Conservation (phyloP, 768 basidiomycete genomes). For the Clitopilus passeckerianus region DNA sequence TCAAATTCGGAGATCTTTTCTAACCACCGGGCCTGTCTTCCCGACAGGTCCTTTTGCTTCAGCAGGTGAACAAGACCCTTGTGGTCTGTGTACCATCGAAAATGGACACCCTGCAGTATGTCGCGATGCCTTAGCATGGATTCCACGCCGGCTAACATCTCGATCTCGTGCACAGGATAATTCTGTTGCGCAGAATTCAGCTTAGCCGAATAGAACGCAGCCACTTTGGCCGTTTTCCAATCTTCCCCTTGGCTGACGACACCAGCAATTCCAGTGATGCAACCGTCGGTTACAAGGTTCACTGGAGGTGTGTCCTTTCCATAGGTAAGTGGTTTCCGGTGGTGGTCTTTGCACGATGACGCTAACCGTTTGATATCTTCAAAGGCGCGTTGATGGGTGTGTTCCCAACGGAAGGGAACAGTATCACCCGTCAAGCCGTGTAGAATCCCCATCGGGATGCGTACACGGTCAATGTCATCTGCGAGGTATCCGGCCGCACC, state of each 20-base stretch:
- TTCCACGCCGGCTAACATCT: background rate
- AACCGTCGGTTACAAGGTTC: background rate
- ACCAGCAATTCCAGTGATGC: background rate
- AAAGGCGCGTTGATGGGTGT: constrained; percentile 8
- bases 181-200: background rate
- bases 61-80: constrained; percentile 3
- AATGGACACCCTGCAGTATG: constrained; percentile 4
- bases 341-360: background rate
- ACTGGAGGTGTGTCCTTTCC: background rate
- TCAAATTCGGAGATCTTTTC: constrained; percentile 9
- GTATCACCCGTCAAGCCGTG: background rate
- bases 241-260: background rate
- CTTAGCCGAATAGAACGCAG: background rate
- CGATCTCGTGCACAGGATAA: background rate
- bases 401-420: constrained; percentile 1
- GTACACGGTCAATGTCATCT: constrained; percentile 8
- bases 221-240: background rate
- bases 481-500: constrained; percentile 27
- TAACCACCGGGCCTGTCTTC: constrained; percentile 9
- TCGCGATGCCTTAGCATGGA: background rate
- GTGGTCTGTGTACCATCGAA: constrained; percentile 9
- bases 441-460: background rate
- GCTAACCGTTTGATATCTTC: background rate
- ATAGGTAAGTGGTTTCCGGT: constrained; percentile 8
- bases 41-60: constrained; percentile 6